Evolutionary conservation across 2,329 filamentous ascomycete species (phyloP), one percentile per base, ranked within the genome.

Genomic region (Ophiostoma ips): DNA sequence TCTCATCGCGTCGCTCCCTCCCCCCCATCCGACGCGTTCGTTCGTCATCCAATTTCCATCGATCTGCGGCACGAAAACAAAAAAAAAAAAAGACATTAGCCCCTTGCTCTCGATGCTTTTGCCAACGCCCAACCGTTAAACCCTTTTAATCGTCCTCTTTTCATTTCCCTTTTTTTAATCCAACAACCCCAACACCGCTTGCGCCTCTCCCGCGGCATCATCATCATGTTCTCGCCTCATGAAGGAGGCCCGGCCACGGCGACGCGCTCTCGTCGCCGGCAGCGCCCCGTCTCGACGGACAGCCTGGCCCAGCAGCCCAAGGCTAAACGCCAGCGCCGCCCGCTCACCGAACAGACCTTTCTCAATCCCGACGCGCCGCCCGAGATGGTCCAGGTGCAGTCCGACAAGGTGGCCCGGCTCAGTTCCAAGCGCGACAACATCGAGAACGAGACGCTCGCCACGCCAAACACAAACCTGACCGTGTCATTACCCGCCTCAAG

Each of bases 281-380:
- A 78, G 62, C 74, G 79, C 52, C 77, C 77, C 47, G 62, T 68
- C 58, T 77, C 71, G 59, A 68, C 71, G 50, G 78, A 81, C 52
- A 70, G 66, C 59, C 63, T 75, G 48, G 63, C 66, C 46, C 71
- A 75, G 55, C 73, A 76, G 58, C 79, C 79, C 28, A 82, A 80
- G 63, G 72, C 77, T 12, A 83, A 83, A 67, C 73, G 79, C 55
- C 75, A 76, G 60, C 71, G 79, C 55, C 64, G 77, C 48, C 74
- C 73, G 30, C 61, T 81, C 56, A 71, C 69, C 49, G 76, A 81
- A 53, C 70, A 77, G 58, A 76, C 74, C 50, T 75, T 75, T 61
- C 61, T 68, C 55, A 74, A 73, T 52, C 71, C 75, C 37, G 72
- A 75, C 41, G 59, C 61, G 33, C 61, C 66, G 41, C 66, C 71